Evolutionary conservation across 441 rosid species (phyloP), one percentile per base, ranked within the genome.

Genomic region (Mallotus repandus): DNA sequence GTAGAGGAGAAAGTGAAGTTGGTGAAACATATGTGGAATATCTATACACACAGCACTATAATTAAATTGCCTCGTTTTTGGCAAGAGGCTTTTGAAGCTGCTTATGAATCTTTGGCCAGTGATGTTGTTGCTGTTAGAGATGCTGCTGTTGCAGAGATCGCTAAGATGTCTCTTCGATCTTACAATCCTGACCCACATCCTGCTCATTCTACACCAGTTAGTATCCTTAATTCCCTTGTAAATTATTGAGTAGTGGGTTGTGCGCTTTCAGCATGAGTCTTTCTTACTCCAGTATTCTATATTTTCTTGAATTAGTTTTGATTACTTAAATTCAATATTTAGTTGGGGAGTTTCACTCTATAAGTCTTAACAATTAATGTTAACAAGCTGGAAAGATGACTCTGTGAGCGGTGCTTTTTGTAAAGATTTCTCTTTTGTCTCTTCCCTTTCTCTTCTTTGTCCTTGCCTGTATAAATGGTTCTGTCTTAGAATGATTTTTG

Each of bases 1-100:
- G 85, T 89, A 83, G 97, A 92, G 84, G 98, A 92, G 80, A 86
- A 92, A 60, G 95, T 89, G 89, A 89, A 86, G 79, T 78, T 88
- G 71, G 98, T 92, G 87, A 89, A 84, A 85, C 97, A 86, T 60
- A 90, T 92, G 97, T 94, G 97, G 97, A 94, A 91, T 70, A 86
- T 86, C 69, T 94, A 92, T 76, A 90, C 89, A 16, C 93, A 84
- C 45, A 85, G 86, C 71, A 89, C 84, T 45, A 86, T 89, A 71
- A 81, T 84, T 70, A 88, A 86, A 67, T 79, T 94, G 66, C 88
- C 97, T 72, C 78, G 86, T 43, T 92, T 94, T 76, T 92, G 97
- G 97, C 97, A 84, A 72, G 79, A 86, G 76, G 97, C 97, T 6
- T 94, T 92, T 21, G 91, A 87, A 78, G 97, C 94, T 81, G 96